Base-by-base conservation (phyloP, 192 early-diverging fungal species). In the Coemansia sp. region DNA sequence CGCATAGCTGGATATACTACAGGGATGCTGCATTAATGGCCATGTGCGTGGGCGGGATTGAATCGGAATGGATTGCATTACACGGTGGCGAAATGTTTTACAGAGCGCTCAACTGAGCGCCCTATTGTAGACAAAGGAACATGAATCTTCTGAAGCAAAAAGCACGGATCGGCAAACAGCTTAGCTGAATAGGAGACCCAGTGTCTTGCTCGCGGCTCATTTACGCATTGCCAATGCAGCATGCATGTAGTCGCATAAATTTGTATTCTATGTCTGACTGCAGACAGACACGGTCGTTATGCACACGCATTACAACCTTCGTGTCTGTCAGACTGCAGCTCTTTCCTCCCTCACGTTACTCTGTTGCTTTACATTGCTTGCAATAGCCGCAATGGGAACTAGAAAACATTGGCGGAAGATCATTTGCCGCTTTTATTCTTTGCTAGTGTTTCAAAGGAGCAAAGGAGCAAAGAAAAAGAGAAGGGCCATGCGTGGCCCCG, bases 281-380 rank as follows among this genome's bases (percentile, higher is more conserved):
- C 55, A 57, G 17, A 34, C 55, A 57, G 55, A 57, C 55, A 57
- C 15, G 55, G 55, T 17, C 29, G 55, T 57, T 57, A 57, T 57
- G 55, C 55, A 57, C 55, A 34, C 29, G 12, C 1, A 25, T 29
- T 31, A 9, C 46, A 9, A 21, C n/a, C 5, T 32, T 32, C 11
- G 31, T 57, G 55, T 57, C 55, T 57, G 55, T 31, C 29, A 17
- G 29, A 15, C 27, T 57, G 55, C 55, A 57, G 25, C 55, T 57
- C 29, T 4, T 31, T 17, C 27, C 27, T 27, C 29, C 21, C 27
- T 32, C 50, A 51, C 50, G 50, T 25, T 51, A 51, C 50, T 51
- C 9, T 38, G 37, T 41, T 14, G 39, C 50, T 58, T 58, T 29
- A 17, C 15, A 23, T 15, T 58, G 55, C 27, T 31, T 58, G 55